Evolutionary conservation across 2,329 filamentous ascomycete genomes (phyloP).

Genomic region (Chalara sp.): DNA sequence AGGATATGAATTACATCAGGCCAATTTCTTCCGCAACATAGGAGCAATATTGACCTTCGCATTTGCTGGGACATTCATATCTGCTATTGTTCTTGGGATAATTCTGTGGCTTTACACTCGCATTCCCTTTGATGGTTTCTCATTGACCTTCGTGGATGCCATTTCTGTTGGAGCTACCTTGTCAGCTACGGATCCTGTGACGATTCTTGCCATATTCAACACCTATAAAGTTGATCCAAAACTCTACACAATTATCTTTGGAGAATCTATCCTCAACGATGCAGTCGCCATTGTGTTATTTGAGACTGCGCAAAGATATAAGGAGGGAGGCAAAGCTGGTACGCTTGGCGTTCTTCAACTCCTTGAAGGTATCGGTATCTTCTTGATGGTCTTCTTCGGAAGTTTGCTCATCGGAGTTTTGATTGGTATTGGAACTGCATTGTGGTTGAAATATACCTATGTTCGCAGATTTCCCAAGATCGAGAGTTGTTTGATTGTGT

Average conservation of each 20-base stretch:
- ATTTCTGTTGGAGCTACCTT: slow-evolving; percentile 95
- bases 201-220: slow-evolving; percentile 97
- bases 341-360: slow-evolving; percentile 74
- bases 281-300: slow-evolving; percentile 98
- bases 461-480: slow-evolving; percentile 91
- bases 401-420: slow-evolving; percentile 83
- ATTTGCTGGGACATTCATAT: slow-evolving; percentile 94
- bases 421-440: slow-evolving; percentile 79
- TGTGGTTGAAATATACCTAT: slow-evolving; percentile 91
- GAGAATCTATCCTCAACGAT: slow-evolving; percentile 96
- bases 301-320: slow-evolving; percentile 93
- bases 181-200: slow-evolving; percentile 94
- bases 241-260: slow-evolving; percentile 97
- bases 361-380: slow-evolving; percentile 87
- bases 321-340: slow-evolving; percentile 60
- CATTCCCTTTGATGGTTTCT: slow-evolving; percentile 76
- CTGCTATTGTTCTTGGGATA: slow-evolving; percentile 84
- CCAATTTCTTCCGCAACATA: slow-evolving; percentile 98
- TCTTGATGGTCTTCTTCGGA: slow-evolving; percentile 93
- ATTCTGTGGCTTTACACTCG: slow-evolving; percentile 86
- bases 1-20: slow-evolving; percentile 95
- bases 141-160: slow-evolving; percentile 88
- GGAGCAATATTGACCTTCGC: slow-evolving; percentile 96
- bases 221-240: slow-evolving; percentile 99
- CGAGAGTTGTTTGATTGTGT: slow-evolving; percentile 87